Evolutionary conservation across 2,329 filamentous ascomycete species (phyloP).

Genomic region (Neofusicoccum cordaticola): DNA sequence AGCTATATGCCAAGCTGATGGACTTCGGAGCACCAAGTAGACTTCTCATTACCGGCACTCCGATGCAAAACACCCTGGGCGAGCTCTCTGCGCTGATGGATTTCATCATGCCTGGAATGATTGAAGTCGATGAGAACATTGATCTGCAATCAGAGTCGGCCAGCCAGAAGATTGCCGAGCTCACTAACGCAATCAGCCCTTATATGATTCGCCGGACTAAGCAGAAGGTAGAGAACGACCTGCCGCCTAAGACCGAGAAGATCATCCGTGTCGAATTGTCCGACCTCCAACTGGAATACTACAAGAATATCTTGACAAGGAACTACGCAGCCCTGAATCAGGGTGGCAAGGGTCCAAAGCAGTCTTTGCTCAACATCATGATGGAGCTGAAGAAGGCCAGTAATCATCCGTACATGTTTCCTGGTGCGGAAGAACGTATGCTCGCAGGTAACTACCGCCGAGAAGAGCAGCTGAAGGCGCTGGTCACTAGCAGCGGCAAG

Average conservation of each 20-base stretch:
- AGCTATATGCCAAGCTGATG: constrained; percentile 80
- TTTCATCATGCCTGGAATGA: constrained; percentile 93
- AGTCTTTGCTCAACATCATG: constrained; percentile 95
- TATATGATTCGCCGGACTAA: constrained; percentile 96
- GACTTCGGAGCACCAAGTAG: constrained; percentile 86
- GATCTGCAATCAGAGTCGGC: constrained; percentile 79
- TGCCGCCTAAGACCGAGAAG: constrained; percentile 96
- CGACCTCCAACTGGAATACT: constrained; percentile 94
- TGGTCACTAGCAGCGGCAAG: constrained; percentile 97
- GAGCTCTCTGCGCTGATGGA: constrained; percentile 91
- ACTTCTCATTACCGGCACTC: constrained; percentile 92
- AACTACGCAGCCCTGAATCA: constrained; percentile 95
- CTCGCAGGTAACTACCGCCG: constrained; percentile 75
- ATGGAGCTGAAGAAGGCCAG: constrained; percentile 99
- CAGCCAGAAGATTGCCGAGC: constrained; percentile 78
- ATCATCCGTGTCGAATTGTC: constrained; percentile 97
- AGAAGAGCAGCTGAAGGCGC: constrained; percentile 85
- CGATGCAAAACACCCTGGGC: constrained; percentile 93
- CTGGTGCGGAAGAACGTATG: constrained; percentile 86
- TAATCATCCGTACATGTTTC: constrained; percentile 98
- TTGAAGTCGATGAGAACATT: constrained; percentile 87
- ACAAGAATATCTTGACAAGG: constrained; percentile 96
- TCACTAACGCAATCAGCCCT: constrained; percentile 84
- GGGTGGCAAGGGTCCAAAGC: constrained; percentile 85
- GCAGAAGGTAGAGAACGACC: constrained; percentile 92